Base-by-base conservation (phyloP, 805 yeast genomes). In the Yarrowia osloensis region DNA sequence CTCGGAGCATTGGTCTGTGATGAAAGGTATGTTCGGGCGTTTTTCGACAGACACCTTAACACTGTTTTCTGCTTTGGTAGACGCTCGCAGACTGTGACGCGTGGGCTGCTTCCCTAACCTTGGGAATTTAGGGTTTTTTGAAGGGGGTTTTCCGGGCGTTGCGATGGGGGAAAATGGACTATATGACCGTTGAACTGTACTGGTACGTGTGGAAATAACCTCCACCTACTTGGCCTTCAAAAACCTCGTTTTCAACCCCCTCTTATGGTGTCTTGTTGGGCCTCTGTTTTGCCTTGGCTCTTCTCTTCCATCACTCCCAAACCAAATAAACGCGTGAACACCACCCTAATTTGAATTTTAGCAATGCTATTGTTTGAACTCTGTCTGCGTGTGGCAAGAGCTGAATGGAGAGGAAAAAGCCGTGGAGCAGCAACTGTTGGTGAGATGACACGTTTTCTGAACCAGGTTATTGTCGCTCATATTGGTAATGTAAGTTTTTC, bases 321-420 rank as follows among this genome's bases (percentile, higher is more conserved):
- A 19, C 54, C 50, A 46, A 47, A 47, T 47, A 33, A 50, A 50
- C 57, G 57, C 57, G 57, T 50, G 24, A 26, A 26, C 33, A 46
- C 52, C 31, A 17, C 29, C 19, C 57, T 12, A 29, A 33, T 50
- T 21, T 50, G 17, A 17, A 33, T 33, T 50, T 50, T 6, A 33
- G 29, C 57, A 31, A 31, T 50, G 57, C 40, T 33, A 50, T 50
- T 50, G 57, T 50, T 31, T 6, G 21, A 50, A 28, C 55, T 21
- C 17, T 26, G 28, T 44, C 15, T 33, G 39, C 5, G 19, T 12
- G 24, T 12, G n/a, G 22, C n/a, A 42, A 42, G 24, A 42, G n/a
- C 9, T 13, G 3, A 15, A 33, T 17, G 15, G 7, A n/a, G 13
- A 35, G 9, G 13, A 35, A 19, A 35, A 7, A 15, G 35, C 17